Evolutionary conservation across 1,284 basidiomycete species (phyloP).

Genomic region (Sporisorium reilianum): DNA sequence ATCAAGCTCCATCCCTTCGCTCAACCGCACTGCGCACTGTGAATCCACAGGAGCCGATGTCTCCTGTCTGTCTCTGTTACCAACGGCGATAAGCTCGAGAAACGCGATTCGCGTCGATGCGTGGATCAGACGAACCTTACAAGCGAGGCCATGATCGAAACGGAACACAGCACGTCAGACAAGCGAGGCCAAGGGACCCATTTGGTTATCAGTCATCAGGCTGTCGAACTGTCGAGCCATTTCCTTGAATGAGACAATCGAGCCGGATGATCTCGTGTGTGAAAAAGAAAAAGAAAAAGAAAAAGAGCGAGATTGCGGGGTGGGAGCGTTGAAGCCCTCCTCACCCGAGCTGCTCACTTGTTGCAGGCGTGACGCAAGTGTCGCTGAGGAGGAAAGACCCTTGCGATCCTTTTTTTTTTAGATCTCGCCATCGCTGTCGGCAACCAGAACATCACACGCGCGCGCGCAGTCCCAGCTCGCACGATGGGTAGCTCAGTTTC

Average conservation of each 20-base stretch:
- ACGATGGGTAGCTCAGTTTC: not conserved
- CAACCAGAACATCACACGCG: no score
- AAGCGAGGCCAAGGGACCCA: not conserved
- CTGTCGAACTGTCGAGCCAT: not conserved
- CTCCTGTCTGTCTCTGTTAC: not conserved
- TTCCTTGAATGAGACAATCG: not conserved
- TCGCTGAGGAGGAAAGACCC: no score
- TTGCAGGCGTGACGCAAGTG: not conserved
- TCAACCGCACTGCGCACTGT: no score
- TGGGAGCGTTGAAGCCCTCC: not conserved
- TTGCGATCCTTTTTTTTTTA: no score
- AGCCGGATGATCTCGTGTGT: not conserved
- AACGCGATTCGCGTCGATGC: not conserved
- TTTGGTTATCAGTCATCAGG: not conserved
- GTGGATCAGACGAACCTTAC: not conserved
- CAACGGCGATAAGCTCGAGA: not conserved
- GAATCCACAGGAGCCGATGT: not conserved
- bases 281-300: no score
- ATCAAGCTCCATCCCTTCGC: not conserved
- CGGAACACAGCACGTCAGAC: not conserved
- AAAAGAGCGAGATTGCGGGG: not conserved
- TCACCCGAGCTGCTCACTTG: not conserved
- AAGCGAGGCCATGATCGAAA: not conserved
- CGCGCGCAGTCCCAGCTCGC: no score
- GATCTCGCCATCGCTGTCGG: slow-evolving; percentile 1